Base-by-base conservation (phyloP, 352 stramenopile species). In the Elongisporangium undulatum region DNA sequence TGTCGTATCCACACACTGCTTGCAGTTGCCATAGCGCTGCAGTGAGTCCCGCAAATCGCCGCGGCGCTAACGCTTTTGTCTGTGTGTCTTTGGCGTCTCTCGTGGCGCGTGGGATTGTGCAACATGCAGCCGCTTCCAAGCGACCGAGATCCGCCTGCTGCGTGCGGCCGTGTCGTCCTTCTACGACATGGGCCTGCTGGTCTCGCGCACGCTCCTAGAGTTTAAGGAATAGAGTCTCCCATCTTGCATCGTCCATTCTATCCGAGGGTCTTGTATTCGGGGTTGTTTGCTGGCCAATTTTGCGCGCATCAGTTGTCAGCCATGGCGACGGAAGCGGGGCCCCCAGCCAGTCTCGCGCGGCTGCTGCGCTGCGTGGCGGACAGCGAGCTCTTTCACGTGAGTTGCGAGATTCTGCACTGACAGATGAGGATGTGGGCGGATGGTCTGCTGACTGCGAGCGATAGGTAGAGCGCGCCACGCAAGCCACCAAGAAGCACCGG, bases 131-230 rank as follows among this genome's bases (percentile, higher is more conserved):
- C 81, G 88, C 62, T 93, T 94, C 62, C 67, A 90, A 59, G 83
- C 86, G 23, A 92, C 80, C 51, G 86, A 95, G 64, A 86, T 92
- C 56, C 84, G 86, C 54, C 66, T 95, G 59, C 69, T 95, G 60
- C 86, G 86, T 54, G 86, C 85, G 19, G 86, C 86, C 4, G 86
- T 93, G 49, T 90, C 84, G 23, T 95, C 86, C 9, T 95, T 92
- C 62, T 95, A 94, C 62, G 86, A 95, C 55, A 95, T 95, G 84
- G 74, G 76, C 23, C 64, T 92, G 41, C 68, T 95, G 51, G 69
- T 86, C 16, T 66, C 82, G 20, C 81, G 84, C 21, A 92, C 83
- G 55, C 72, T 94, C 55, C 72, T 95, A 48, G 86, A 95, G 66
- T 95, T 95, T 60, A 92, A 94, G 59, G 79, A 91, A 77, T 87